Evolutionary conservation across 805 yeast genomes (phyloP).

Genomic region (Kregervanrija fluxuum): DNA sequence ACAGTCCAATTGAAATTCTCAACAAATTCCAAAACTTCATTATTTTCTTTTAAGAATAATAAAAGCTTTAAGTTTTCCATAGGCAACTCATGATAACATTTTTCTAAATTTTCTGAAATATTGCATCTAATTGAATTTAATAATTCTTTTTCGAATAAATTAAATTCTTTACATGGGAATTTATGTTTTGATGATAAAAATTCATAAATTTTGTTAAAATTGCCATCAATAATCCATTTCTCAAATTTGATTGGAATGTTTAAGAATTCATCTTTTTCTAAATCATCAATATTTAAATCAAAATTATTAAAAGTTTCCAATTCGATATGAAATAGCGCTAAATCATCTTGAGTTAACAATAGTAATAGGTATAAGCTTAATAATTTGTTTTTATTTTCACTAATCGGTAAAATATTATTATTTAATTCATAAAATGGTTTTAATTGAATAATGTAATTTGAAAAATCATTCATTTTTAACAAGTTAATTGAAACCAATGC

Average conservation of each 20-base stretch:
- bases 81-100: slow-evolving; percentile 70
- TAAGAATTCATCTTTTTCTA: slow-evolving; percentile 64
- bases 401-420: slow-evolving; percentile 19
- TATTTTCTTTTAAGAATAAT: slow-evolving; percentile 51
- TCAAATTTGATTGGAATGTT: slow-evolving; percentile 85
- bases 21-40: slow-evolving; percentile 51
- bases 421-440: slow-evolving; percentile 61
- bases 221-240: slow-evolving; percentile 93
- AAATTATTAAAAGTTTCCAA: slow-evolving; percentile 61
- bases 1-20: slow-evolving; percentile 52
- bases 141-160: slow-evolving; percentile 67
- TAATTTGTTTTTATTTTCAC: slow-evolving; percentile 64
- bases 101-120: slow-evolving; percentile 77
- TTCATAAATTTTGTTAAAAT: slow-evolving; percentile 86
- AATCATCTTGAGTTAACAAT: slow-evolving; percentile 73
- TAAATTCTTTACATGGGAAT: slow-evolving; percentile 68
- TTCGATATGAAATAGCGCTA: slow-evolving; percentile 86
- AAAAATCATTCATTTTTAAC: slow-evolving; percentile 56
- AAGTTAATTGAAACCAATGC: slow-evolving; percentile 70
- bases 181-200: slow-evolving; percentile 43
- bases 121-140: slow-evolving; percentile 76
- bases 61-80: slow-evolving; percentile 75
- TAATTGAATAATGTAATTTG: slow-evolving; percentile 65
- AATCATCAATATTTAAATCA: slow-evolving; percentile 33
- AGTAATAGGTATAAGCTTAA: slow-evolving; percentile 70